Evolutionary conservation across 257 asterid species (phyloP).

Genomic region (Anisodus tanguticus): DNA sequence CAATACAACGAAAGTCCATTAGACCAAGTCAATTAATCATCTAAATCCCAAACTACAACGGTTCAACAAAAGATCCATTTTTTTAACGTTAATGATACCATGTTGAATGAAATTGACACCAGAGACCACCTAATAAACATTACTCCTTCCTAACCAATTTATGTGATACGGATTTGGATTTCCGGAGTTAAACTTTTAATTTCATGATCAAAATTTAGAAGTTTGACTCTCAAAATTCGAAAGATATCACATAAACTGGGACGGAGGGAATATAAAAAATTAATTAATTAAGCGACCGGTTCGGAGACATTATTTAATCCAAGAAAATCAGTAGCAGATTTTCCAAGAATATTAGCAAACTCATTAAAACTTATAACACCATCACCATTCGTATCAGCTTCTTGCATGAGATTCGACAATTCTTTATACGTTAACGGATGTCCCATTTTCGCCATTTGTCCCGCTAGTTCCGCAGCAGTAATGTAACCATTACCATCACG

Average conservation of each 20-base stretch:
- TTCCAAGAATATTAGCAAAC: slow-evolving; percentile 29
- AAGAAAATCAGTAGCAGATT: slow-evolving; percentile 56
- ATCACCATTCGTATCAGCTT: slow-evolving; percentile 65
- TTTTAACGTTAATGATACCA: neutral
- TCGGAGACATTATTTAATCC: slow-evolving; percentile 43
- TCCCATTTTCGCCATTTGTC: slow-evolving; percentile 65
- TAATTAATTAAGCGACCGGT: neutral
- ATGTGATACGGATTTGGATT: too few relatives aligned
- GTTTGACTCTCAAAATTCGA: too few relatives aligned
- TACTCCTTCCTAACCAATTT: too few relatives aligned
- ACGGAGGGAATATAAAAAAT: neutral
- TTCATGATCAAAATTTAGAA: too few relatives aligned
- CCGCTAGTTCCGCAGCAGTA: slow-evolving; percentile 60
- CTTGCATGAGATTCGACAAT: slow-evolving; percentile 50
- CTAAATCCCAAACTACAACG: neutral
- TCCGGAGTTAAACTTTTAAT: too few relatives aligned
- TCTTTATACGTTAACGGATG: slow-evolving; percentile 53
- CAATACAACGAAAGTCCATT: neutral
- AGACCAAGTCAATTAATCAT: neutral
- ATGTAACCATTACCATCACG: slow-evolving; percentile 61
- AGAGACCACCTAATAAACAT: neutral
- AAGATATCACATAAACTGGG: too few relatives aligned
- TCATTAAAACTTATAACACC: slow-evolving; percentile 58
- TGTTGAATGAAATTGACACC: neutral
- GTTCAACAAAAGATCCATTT: neutral